Base-by-base conservation (phyloP, 768 basidiomycete species). In the Lyophyllum decastes region DNA sequence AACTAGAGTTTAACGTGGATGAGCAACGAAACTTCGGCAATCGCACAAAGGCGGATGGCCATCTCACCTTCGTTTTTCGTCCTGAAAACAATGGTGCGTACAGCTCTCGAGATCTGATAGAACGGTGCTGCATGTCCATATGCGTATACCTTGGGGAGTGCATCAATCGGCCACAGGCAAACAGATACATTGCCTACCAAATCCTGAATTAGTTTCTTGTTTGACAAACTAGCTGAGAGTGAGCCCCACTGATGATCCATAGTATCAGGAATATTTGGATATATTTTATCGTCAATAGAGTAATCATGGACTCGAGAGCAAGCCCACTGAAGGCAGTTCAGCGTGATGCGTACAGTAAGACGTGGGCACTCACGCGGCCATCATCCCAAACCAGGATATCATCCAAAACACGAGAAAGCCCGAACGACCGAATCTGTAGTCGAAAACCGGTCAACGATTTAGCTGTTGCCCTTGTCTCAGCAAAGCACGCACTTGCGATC, bases 101-200 rank as follows among this genome's bases (percentile, higher is more conserved):
- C 80, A 4, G 83, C 80, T 40, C 73, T 68, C 12, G 82, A 79
- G 41, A 87, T 76, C 58, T 87, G 83, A 68, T 84, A 86, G 62
- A 89, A 86, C 8, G 85, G 86, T 65, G 75, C 76, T 2, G 77
- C 84, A 61, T 79, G 81, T 1, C 83, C 86, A 59, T 85, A 85
- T 40, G 72, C 73, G 68, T 76, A 84, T 53, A 85, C 47, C 40
- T 56, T 63, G 1, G 83, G 82, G 10, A 84, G 72, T 5, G 79
- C 66, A 44, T 78, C 74, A 40, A 82, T 72, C 0, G 85, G 85
- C 61, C 76, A 75, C 47, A 73, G 71, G 17, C 73, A 72, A 24
- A 84, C 81, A 3, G 82, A 78, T 25, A 82, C 80, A 60, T 83
- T 83, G 25, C 64, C 79, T 82, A 16, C 14, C n/a, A 12, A 44